phyloP scores from a whole-genome alignment of 306 rosid genomes.

The Vigna radiata region DNA sequence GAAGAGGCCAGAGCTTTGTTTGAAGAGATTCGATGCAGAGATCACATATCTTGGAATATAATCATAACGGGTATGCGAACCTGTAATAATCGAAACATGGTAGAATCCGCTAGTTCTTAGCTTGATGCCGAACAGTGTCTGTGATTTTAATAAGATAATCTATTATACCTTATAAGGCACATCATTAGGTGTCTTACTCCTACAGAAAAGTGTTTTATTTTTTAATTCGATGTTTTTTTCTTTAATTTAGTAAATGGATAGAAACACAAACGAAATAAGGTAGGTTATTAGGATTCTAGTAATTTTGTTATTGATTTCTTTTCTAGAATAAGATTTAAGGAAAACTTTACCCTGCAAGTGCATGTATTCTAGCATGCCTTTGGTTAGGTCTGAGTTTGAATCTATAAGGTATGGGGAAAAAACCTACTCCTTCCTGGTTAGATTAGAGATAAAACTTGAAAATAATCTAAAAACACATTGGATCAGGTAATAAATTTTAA shows the following conservation, averaged over 20 bases:
- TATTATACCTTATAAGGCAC: too few species aligned
- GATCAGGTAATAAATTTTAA: too few species aligned
- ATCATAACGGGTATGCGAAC: conserved; percentile 56
- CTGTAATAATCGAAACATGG: not conserved
- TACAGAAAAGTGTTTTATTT: too few species aligned
- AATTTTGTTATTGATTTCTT: not conserved
- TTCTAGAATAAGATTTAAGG: not conserved
- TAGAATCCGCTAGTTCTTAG: not conserved
- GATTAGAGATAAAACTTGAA: too few species aligned
- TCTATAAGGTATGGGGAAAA: too few species aligned
- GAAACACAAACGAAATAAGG: too few species aligned
- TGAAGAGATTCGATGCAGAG: conserved; percentile 50
- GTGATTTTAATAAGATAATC: not conserved
- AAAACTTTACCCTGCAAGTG: not conserved
- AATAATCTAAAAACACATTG: too few species aligned
- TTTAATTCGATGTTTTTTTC: too few species aligned
- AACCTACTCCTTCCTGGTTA: too few species aligned
- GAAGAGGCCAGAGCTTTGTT: conserved; percentile 57
- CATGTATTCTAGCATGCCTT: not conserved
- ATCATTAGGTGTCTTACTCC: too few species aligned
- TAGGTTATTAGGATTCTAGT: not conserved
- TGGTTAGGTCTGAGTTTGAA: too few species aligned
- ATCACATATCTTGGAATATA: conserved; percentile 61
- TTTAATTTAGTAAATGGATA: too few species aligned
- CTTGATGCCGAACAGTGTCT: not conserved